These are phyloP conservation scores for Fusarium chaquense DNA, from an alignment of 2,329 filamentous ascomycete species.

Conservation along the genomic window DNA sequence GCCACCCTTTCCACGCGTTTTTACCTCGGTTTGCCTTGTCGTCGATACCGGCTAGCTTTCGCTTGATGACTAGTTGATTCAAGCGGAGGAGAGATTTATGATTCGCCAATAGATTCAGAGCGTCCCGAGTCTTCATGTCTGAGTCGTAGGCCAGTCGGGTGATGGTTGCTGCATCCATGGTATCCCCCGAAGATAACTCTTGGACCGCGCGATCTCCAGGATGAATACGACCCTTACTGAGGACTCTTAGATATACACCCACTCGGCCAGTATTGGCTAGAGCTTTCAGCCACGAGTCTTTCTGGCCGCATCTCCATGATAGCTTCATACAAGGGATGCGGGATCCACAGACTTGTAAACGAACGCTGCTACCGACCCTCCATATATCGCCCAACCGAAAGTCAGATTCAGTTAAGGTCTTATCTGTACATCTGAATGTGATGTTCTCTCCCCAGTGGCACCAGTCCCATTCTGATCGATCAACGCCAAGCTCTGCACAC, in stretches of 20 bases:
- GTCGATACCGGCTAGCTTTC: not conserved
- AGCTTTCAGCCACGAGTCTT: constrained; percentile 13
- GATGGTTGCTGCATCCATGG: constrained; percentile 8
- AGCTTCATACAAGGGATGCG: constrained; percentile 21
- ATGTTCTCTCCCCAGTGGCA: constrained; percentile 25
- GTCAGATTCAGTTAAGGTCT: not conserved
- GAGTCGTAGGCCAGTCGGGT: not conserved
- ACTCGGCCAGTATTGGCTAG: constrained; percentile 7
- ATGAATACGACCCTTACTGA: not conserved
- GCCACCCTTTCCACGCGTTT: constrained; percentile 10
- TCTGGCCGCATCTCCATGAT: constrained; percentile 21
- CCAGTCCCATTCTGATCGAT: constrained; percentile 17
- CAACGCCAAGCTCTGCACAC: constrained; percentile 6
- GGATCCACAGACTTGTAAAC: constrained; percentile 19
- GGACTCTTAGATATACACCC: constrained; percentile 4
- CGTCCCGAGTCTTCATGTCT: constrained; percentile 8
- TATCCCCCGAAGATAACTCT: constrained; percentile 4
- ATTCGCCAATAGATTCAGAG: constrained; percentile 2
- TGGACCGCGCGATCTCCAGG: constrained; percentile 6
- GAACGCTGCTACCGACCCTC: constrained; percentile 9
- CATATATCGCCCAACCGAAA: constrained; percentile 13
- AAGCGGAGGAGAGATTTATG: not conserved
- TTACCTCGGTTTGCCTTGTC: not conserved
- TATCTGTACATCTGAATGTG: constrained; percentile 5
- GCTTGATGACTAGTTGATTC: not conserved